Percentiles rank a stretch among this genome's conserved stretches.
Evolutionary conservation across 768 basidiomycete genomes (phyloP).

Genomic region (Mycena maculata): DNA sequence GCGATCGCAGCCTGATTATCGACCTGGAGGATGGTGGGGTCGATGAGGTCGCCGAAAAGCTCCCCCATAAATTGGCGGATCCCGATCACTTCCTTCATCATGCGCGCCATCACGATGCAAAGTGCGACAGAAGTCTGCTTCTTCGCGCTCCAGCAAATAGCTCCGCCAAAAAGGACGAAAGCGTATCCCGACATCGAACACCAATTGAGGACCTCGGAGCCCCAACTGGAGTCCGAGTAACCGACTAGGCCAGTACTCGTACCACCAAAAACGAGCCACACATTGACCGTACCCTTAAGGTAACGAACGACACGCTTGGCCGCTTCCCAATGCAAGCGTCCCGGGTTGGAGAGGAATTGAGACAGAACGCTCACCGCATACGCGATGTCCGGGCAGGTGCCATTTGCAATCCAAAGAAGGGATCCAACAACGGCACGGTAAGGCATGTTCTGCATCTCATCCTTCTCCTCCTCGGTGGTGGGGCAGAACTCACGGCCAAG

Average conservation of each 20-base stretch:
- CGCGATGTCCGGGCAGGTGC: constrained; percentile 38
- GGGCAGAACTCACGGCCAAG: constrained; percentile 21
- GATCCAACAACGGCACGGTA: constrained; percentile 42
- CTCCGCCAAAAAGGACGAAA: constrained; percentile 43
- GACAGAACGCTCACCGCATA: constrained; percentile 40
- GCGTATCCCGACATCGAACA: constrained; percentile 44
- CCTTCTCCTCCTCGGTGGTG: constrained; percentile 15
- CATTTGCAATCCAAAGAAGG: constrained; percentile 42
- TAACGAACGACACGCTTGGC: constrained; percentile 50
- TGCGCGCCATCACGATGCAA: constrained; percentile 40
- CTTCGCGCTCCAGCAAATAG: constrained; percentile 48
- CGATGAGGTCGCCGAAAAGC: constrained; percentile 11
- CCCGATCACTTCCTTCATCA: constrained; percentile 39
- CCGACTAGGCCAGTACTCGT: constrained; percentile 29
- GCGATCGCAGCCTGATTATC: constrained; percentile 36
- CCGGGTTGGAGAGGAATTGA: constrained; percentile 43
- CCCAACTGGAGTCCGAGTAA: constrained; percentile 30
- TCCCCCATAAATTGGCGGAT: constrained; percentile 38
- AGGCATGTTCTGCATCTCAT: constrained; percentile 33
- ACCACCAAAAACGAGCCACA: constrained; percentile 31
- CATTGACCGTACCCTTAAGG: constrained; percentile 37
- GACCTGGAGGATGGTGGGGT: constrained; percentile 29
- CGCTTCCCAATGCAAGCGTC: constrained; percentile 47
- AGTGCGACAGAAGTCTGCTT: constrained; percentile 46
- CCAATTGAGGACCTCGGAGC: constrained; percentile 20